A percentile compares a stretch with the other conserved stretches of the same genome.
Conservation (phyloP, 768 basidiomycete genomes). For the Tylopilus sp. region DNA sequence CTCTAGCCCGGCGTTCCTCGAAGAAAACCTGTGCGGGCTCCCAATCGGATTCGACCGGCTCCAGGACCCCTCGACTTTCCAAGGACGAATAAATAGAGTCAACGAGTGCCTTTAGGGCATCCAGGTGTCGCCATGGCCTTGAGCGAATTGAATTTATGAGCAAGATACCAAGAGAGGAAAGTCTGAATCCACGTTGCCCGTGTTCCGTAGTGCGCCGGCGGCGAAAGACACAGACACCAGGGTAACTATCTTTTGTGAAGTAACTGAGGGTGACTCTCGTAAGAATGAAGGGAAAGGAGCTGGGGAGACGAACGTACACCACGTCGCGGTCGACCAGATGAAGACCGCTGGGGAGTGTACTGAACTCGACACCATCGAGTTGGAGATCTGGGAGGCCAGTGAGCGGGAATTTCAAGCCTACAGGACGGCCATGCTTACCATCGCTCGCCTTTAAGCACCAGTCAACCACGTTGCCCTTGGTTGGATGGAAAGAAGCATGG, state of each 20-base stretch:
- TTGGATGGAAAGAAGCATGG: slow-evolving; percentile 82
- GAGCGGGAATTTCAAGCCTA: neutral
- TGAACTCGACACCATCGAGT: slow-evolving; percentile 75
- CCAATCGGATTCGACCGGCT: slow-evolving; percentile 58
- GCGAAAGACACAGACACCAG: slow-evolving; percentile 73
- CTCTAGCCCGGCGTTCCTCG: slow-evolving; percentile 53
- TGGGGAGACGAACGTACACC: slow-evolving; percentile 47
- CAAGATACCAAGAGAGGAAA: slow-evolving; percentile 74
- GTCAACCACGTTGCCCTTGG: slow-evolving; percentile 74
- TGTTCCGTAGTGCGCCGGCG: slow-evolving; percentile 63
- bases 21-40: slow-evolving; percentile 61
- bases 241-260: slow-evolving; percentile 65
- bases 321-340: slow-evolving; percentile 79
- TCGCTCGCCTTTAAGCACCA: slow-evolving; percentile 73
- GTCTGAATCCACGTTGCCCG: slow-evolving; percentile 76
- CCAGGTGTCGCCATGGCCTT: slow-evolving; percentile 73
- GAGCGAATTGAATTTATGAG: slow-evolving; percentile 62
- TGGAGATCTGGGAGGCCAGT: slow-evolving; percentile 46
- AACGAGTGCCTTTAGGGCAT: slow-evolving; percentile 58
- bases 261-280: slow-evolving; percentile 43
- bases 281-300: neutral
- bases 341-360: slow-evolving; percentile 75
- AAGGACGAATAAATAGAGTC: slow-evolving; percentile 49
- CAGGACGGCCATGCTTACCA: slow-evolving; percentile 38
- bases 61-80: slow-evolving; percentile 44